A percentile compares a stretch with the other conserved stretches of the same genome.
phyloP scores from a whole-genome alignment of 805 yeast species.

The Yarrowia divulgata region DNA sequence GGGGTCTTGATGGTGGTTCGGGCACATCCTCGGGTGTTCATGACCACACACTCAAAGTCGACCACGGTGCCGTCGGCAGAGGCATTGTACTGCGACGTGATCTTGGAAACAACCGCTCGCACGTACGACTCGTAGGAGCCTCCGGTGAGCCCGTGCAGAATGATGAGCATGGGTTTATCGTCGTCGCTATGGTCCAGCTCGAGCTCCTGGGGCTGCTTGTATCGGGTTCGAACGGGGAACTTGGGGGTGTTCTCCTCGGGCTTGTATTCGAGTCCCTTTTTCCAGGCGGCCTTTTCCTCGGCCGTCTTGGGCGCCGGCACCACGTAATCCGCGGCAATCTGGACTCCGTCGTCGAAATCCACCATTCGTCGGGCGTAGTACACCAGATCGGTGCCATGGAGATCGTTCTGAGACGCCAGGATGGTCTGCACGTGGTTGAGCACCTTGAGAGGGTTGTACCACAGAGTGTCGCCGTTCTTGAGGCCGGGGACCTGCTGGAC shows the following conservation, averaged over 20 bases:
- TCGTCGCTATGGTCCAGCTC: conserved; percentile 47
- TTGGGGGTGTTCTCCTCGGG: conserved; percentile 50
- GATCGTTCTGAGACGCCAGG: conserved; percentile 64
- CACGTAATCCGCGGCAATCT: conserved; percentile 77
- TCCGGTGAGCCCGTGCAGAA: conserved; percentile 81
- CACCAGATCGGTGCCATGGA: conserved; percentile 60
- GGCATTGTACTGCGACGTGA: conserved; percentile 46
- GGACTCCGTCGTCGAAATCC: conserved; percentile 70
- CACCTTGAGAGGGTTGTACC: conserved; percentile 68
- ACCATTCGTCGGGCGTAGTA: conserved; percentile 82
- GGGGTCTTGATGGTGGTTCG: conserved; percentile 72
- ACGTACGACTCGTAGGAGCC: conserved; percentile 85
- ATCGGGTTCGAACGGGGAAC: conserved; percentile 63
- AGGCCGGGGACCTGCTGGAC: conserved; percentile 57
- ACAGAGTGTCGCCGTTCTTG: conserved; percentile 57
- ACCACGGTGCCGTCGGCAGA: conserved; percentile 32
- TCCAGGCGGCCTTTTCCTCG: conserved; percentile 49
- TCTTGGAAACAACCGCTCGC: conserved; percentile 60
- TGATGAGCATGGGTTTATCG: conserved; percentile 65
- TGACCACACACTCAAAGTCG: conserved; percentile 68
- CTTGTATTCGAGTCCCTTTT: conserved; percentile 46
- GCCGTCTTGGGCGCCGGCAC: conserved; percentile 52
- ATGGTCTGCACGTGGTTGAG: conserved; percentile 82
- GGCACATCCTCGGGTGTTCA: conserved; percentile 81
- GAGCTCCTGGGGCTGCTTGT: conserved; percentile 58